Base-by-base conservation (phyloP, 495 filamentous ascomycete species). In the Penicillium canariense region DNA sequence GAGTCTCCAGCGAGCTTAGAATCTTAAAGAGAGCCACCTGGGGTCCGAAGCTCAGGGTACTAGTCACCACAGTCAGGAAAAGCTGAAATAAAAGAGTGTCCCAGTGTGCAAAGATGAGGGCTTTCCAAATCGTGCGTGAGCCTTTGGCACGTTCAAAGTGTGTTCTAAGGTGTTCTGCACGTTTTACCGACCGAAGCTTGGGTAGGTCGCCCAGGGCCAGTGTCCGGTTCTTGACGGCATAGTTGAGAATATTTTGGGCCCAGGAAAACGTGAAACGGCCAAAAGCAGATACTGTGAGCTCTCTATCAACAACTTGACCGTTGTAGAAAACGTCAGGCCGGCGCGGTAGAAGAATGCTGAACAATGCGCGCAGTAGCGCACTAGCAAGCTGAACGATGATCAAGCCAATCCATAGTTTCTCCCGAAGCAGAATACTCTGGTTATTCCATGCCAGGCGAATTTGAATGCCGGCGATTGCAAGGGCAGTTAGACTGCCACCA, bases 11-110 rank as follows among this genome's bases (percentile, higher is more conserved):
- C 2, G 68, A 62, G 15, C 65, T 73, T 17, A 94, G 68, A 22
- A 94, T 76, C 42, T 84, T 77, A 50, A 83, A 78, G 48, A 88
- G 78, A 10, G 87, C 83, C 48, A 86, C 78, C 57, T 90, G 88
- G 1, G 89, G 89, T 0, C 80, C 81, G 49, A 91, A 88, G 36
- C 80, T 81, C 3, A 85, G 64, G 25, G 86, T 63, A 4, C 82
- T 81, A 28, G 74, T 71, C 5, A 78, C 22, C 0, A 84, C 18
- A 3, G 80, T 83, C 12, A 89, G 63, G 12, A 66, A 17, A 56
- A 76, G 80, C 61, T 90, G 87, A 6, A 81, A 34, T 0, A 74
- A 38, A 27, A 91, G 71, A 0, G 73, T 61, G 12, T 65, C 60
- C 56, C 75, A 78, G 62, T 91, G 82, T 11, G 77, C 76, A 6